Base-by-base conservation (phyloP, 352 stramenopile genomes). In the Thalassiosira livingstoniorum region DNA sequence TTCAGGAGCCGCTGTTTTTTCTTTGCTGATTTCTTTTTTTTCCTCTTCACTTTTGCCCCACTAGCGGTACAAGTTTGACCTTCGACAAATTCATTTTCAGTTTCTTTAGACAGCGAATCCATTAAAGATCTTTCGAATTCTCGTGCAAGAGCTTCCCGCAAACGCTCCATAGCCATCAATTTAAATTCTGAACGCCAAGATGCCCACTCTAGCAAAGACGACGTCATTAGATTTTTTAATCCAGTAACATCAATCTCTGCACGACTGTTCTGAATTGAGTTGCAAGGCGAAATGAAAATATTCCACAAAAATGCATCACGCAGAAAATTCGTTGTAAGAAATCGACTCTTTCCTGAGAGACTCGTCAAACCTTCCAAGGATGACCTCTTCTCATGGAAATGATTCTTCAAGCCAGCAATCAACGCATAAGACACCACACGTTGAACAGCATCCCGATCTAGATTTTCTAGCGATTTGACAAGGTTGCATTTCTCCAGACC, bases 11-110 rank as follows among this genome's bases (percentile, higher is more conserved):
- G 15, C 34, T 82, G 78, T 25, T 81, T 89, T 29, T 69, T 80
- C 53, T 74, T 55, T 61, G 10, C 31, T 13, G 61, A 64, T 42
- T 73, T 92, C 34, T 79, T 90, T 55, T 81, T 83, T 47, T 75
- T 82, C 27, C 80, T 83, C 27, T 77, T 78, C 29, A 25, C n/a
- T 37, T 27, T 79, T 66, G 53, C 63, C 4, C 11, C 21, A 58
- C 11, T 58, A 4, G 27, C 47, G 21, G 15, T 7, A 15, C 15
- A 18, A 47, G 7, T 47, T 47, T 27, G 11, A 51, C 18, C 34
- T 35, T 42, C 31, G n/a, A 37, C 4, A 10, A 5, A 42, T 39
- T 63, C 78, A 27, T 66, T 57, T 53, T 13, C 72, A 65, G 25
- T 60, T 71, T 83, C 74, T 43, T 34, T 43, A 37, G 35, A 37